Percentiles rank a stretch among this genome's conserved stretches.
phyloP scores from a whole-genome alignment of 2,329 filamentous ascomycete species.

The Coniella vitis region DNA sequence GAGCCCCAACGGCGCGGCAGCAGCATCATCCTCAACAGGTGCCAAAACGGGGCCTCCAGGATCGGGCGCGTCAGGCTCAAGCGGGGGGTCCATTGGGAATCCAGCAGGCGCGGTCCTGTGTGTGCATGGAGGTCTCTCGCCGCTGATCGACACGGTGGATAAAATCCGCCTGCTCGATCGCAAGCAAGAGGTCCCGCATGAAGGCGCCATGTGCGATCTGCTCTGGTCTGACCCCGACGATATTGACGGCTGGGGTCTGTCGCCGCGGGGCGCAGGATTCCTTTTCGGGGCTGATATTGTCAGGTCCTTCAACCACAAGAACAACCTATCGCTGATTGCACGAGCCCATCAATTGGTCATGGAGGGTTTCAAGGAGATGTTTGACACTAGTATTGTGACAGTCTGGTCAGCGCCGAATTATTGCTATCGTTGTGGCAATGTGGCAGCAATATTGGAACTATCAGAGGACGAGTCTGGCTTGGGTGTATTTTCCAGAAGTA shows the following conservation, averaged over 20 bases:
- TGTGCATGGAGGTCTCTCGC: constrained; percentile 89
- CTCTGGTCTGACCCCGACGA: constrained; percentile 98
- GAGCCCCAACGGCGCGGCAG: constrained; percentile 18
- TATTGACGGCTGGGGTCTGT: constrained; percentile 93
- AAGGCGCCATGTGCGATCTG: constrained; percentile 97
- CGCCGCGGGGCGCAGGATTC: constrained; percentile 89
- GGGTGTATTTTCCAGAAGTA: constrained; percentile 62
- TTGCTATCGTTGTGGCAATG: constrained; percentile 93
- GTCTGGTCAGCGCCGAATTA: constrained; percentile 99
- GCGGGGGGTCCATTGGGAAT: constrained; percentile 57
- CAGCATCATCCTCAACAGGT: constrained; percentile 28
- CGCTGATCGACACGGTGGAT: constrained; percentile 86
- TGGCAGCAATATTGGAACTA: constrained; percentile 89
- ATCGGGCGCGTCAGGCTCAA: constrained; percentile 68
- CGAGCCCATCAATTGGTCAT: constrained; percentile 96
- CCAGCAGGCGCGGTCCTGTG: constrained; percentile 81
- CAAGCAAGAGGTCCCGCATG: constrained; percentile 97
- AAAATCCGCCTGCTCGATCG: constrained; percentile 92
- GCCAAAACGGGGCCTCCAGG: constrained; percentile 66
- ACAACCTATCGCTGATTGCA: constrained; percentile 86
- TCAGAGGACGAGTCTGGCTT: constrained; percentile 78
- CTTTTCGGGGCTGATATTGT: constrained; percentile 94
- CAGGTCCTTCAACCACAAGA: constrained; percentile 89
- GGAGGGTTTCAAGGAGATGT: constrained; percentile 99
- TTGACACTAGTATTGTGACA: constrained; percentile 89